phyloP scores from a whole-genome alignment of 2,329 filamentous ascomycete species.

The Arthrobotrys megalospora region DNA sequence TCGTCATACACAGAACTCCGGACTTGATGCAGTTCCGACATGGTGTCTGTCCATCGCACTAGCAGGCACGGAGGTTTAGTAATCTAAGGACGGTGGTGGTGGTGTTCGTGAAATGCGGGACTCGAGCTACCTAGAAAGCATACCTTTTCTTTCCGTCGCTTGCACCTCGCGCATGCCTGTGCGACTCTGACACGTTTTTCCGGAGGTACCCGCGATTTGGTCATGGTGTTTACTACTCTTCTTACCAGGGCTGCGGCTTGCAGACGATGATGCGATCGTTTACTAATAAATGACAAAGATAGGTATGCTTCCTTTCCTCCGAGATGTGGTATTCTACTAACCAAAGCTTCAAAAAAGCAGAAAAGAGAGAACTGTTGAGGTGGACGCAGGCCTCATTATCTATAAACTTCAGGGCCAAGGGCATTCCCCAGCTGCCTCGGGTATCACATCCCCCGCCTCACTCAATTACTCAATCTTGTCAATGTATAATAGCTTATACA shows the following conservation, averaged over 20 bases:
- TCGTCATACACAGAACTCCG: conserved; percentile 54
- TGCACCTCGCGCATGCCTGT: conserved; percentile 57
- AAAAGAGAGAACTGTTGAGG: background rate
- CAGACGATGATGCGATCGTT: conserved; percentile 17
- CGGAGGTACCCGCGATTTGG: conserved; percentile 53
- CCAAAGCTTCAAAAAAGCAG: conserved; percentile 27
- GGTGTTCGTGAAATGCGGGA: background rate
- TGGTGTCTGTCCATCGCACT: conserved; percentile 57
- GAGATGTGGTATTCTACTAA: conserved; percentile 14
- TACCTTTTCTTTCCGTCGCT: conserved; percentile 60
- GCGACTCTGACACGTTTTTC: conserved; percentile 55
- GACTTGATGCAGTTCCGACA: conserved; percentile 57
- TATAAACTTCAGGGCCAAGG: conserved; percentile 20
- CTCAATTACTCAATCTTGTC: background rate
- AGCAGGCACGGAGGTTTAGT: conserved; percentile 10
- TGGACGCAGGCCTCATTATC: conserved; percentile 8
- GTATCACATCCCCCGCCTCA: conserved; percentile 24
- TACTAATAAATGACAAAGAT: conserved; percentile 27
- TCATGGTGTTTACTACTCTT: conserved; percentile 34
- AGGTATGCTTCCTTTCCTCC: conserved; percentile 23
- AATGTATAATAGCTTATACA: conserved; percentile 36
- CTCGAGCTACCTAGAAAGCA: background rate
- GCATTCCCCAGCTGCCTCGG: conserved; percentile 27
- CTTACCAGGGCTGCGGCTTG: background rate
- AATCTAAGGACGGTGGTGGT: background rate